Evolutionary conservation across 345 rosid species (phyloP), one percentile per base, ranked within the genome.

Genomic region (Rhodomyrtus tomentosa): DNA sequence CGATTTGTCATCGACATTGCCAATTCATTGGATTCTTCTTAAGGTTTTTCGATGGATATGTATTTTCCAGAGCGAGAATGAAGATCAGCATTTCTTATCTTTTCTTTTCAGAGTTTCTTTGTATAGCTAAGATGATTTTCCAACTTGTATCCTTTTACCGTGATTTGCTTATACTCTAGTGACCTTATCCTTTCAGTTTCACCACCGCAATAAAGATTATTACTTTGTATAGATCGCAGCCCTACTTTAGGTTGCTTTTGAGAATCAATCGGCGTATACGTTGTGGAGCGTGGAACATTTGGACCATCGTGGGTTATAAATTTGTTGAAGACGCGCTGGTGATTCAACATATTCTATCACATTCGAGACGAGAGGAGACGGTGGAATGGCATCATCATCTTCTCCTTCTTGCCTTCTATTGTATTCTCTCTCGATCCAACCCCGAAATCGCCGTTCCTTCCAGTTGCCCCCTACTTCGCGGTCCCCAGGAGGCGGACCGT

Each of bases 1-100:
- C 82, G 90, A 24, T 90, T 90, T 51, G 89, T 90, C 49, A 87
- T 88, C 10, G 90, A 85, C 55, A 48, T 88, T 13, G 89, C 40
- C 12, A 89, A 88, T 29, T 86, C 88, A 11, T 56, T 86, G 62
- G 40, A 58, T n/a, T 81, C 82, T 8, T 32, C 22, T 32, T 32
- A 12, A 62, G 74, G 24, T 16, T 32, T 62, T 32, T 21, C 20
- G 36, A 32, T 16, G 24, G 74, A 3, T 32, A 3, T 22, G 42
- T 32, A 32, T 24, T 62, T 22, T 62, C 10, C 22, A 4, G 40
- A 62, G 22, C 74, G 29, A 29, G 74, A 32, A 62, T 7, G 20
- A 16, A 29, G 5, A 62, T 62, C 12, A 10, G 42, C 74, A 32
- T 62, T 9, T 62, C 74, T 32, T 16, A 32, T 62, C 11, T 29